These are phyloP conservation scores for Alternaria gansuensis DNA, from an alignment of 2,329 filamentous ascomycete species.

Conservation along the genomic window DNA sequence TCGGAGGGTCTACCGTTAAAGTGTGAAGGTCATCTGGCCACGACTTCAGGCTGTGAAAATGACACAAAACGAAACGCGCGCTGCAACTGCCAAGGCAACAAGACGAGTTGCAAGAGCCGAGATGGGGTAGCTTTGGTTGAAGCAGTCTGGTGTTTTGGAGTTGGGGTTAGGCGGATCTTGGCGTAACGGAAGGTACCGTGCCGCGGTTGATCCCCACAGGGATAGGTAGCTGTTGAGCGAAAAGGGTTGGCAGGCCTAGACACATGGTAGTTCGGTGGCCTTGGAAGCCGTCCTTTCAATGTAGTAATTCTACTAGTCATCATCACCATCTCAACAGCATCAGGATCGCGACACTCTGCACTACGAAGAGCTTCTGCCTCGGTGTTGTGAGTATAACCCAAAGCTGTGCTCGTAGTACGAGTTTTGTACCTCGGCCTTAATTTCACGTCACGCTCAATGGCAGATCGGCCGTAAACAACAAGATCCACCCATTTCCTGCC, in stretches of 20 bases:
- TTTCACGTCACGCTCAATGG: not conserved
- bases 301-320: not conserved
- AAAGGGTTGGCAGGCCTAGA: not conserved
- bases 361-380: not conserved
- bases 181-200: not conserved
- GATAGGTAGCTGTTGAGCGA: slow-evolving; percentile 6
- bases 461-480: not conserved
- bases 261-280: not conserved
- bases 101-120: not conserved
- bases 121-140: not conserved
- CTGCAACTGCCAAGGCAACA: not conserved
- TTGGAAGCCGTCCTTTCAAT: not conserved
- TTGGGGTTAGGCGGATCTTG: not conserved
- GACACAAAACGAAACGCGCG: not conserved
- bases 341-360: not conserved
- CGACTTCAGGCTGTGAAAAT: not conserved
- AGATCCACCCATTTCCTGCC: too few relatives aligned
- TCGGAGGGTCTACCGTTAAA: not conserved
- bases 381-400: not conserved
- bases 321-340: not conserved
- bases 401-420: not conserved
- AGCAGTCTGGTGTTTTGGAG: slow-evolving; percentile 8
- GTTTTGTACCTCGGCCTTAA: too few relatives aligned
- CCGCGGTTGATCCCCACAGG: slow-evolving; percentile 3
- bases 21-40: not conserved